Evolutionary conservation across 2,329 filamentous ascomycete species (phyloP), one percentile per base, ranked within the genome.

Genomic region (Cladosporium sp.): DNA sequence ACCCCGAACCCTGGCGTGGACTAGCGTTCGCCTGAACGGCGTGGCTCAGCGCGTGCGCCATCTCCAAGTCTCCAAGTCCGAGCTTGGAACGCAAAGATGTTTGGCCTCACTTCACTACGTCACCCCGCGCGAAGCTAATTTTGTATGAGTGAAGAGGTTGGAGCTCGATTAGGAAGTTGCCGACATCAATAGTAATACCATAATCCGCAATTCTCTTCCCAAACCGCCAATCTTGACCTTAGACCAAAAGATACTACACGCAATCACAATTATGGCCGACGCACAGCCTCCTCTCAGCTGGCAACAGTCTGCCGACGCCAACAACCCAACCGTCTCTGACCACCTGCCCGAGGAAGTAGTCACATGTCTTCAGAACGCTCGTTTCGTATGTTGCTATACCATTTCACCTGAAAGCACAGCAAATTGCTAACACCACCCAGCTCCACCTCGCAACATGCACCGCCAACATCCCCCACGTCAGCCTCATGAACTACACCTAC

Each of bases 401-500:
- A n/a, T n/a, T n/a, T n/a, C n/a, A n/a, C 62, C n/a, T 17, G 32
- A 36, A 15, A 7, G 24, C 24, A 45, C 15, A 51, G 12, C 15
- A 43, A 32, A 54, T n/a, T 42, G 17, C 19, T 42, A 20, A 37
- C 34, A 51, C 24, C 13, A 17, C 13, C 41, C 54, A 96, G 90
- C 89, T 99, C 59, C 93, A 99, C 71, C 86, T 99, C 47, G 91
- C 93, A 61, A 99, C 93, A 51, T 95, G 88, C 69, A 83, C 83
- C 61, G 79, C 86, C 59, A 86, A 93, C 64, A 77, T 84, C 56
- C 93, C 93, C 8, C 89, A 97, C 68, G 89, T 97, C 58, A 95
- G 90, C 32, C 83, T 99, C 58, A 99, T 99, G 93, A 96, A 95
- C 76, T 97, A 97, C 76, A 97, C 93, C 65, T 97, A 96, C 73